These are phyloP conservation scores for Kwoniella dejecticola DNA, from an alignment of 768 basidiomycete species.

Conservation along the genomic window DNA sequence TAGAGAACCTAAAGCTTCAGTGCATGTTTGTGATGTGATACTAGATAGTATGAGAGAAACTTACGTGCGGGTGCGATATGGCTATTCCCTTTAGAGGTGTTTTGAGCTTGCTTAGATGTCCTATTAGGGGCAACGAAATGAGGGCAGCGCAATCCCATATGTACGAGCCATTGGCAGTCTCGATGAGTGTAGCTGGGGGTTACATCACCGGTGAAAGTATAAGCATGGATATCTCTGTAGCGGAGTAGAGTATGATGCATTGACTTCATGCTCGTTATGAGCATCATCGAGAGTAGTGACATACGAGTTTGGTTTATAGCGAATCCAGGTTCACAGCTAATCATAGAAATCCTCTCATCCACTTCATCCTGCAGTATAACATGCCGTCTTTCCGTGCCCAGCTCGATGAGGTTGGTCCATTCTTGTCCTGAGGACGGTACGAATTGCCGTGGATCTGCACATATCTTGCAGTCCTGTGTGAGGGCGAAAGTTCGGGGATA, in stretches of 20 bases:
- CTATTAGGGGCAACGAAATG: conserved; percentile 36
- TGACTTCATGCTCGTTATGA: no score
- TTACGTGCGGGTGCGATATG: conserved; percentile 54
- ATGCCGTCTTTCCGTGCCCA: conserved; percentile 31
- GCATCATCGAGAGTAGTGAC: conserved; percentile 4
- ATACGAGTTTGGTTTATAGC: conserved; percentile 54
- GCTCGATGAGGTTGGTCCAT: conserved; percentile 44
- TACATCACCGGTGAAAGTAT: no score
- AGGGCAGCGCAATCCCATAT: conserved; percentile 54
- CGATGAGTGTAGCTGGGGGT: conserved; percentile 52
- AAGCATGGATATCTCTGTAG: no score
- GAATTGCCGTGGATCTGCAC: conserved; percentile 49
- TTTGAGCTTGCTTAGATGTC: conserved; percentile 26
- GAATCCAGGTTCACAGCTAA: conserved; percentile 44
- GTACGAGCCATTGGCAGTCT: conserved; percentile 45
- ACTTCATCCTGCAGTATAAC: conserved; percentile 37
- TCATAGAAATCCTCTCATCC: conserved; percentile 43
- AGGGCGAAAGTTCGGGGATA: conserved; percentile 19
- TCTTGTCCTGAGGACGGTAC: conserved; percentile 45
- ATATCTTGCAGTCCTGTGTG: conserved; percentile 28
- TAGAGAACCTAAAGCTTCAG: background rate
- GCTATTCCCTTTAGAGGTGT: conserved; percentile 49
- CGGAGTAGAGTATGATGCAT: no score
- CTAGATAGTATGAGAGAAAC: conserved; percentile 10
- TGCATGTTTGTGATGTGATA: no score